phyloP scores from a whole-genome alignment of 2,329 filamentous ascomycete genomes.

The Monilinia polystroma region DNA sequence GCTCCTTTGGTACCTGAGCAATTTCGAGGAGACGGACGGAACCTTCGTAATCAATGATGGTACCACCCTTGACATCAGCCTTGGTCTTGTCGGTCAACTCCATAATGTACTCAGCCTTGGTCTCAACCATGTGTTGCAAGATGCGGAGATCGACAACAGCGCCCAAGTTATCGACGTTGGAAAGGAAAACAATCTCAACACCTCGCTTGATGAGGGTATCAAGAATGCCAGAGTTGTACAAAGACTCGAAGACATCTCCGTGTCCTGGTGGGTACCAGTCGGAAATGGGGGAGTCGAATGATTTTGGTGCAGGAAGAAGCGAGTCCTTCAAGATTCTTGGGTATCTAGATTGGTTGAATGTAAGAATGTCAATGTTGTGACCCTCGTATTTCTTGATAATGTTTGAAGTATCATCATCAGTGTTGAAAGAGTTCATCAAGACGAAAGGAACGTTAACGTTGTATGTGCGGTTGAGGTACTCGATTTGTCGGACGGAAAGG shows the following conservation, averaged over 20 bases:
- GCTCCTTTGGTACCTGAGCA: slow-evolving; percentile 98
- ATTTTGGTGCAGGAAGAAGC: slow-evolving; percentile 90
- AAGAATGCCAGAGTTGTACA: slow-evolving; percentile 98
- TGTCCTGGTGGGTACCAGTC: slow-evolving; percentile 99
- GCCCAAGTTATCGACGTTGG: slow-evolving; percentile 98
- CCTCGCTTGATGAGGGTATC: slow-evolving; percentile 94
- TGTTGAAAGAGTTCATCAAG: slow-evolving; percentile 99
- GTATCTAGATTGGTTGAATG: slow-evolving; percentile 99
- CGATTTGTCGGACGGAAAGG: slow-evolving; percentile 96
- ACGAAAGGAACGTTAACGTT: slow-evolving; percentile 96
- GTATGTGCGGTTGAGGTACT: slow-evolving; percentile 98
- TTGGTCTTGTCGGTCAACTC: slow-evolving; percentile 99
- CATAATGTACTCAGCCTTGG: slow-evolving; percentile 98
- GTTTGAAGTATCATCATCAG: slow-evolving; percentile 92
- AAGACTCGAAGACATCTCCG: slow-evolving; percentile 98
- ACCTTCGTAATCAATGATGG: slow-evolving; percentile 99
- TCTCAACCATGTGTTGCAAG: slow-evolving; percentile 99
- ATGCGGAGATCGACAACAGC: slow-evolving; percentile 97
- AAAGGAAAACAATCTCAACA: slow-evolving; percentile 97
- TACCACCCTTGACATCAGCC: slow-evolving; percentile 99
- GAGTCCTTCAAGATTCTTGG: slow-evolving; percentile 98
- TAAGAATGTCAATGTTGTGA: slow-evolving; percentile 98
- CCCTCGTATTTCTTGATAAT: slow-evolving; percentile 99
- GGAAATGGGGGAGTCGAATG: slow-evolving; percentile 78
- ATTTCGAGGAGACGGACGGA: slow-evolving; percentile 96